Evolutionary conservation across 73 alveolate species (phyloP).

Genomic region (Stentor coeruleus): DNA sequence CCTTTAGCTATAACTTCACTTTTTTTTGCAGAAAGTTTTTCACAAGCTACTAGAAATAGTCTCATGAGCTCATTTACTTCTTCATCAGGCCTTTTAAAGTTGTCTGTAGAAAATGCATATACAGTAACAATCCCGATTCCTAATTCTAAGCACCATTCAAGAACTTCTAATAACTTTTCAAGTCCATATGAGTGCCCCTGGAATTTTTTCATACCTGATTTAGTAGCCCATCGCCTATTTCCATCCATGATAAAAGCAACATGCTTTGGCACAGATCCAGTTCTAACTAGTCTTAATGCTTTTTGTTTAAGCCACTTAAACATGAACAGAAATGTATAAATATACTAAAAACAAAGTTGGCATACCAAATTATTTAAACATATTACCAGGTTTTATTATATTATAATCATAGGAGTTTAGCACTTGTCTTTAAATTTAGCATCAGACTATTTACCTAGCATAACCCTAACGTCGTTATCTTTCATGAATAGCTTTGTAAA

Average conservation of each 20-base stretch:
- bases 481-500: too few relatives aligned
- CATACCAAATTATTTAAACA: too few relatives aligned
- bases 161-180: conserved; percentile 23
- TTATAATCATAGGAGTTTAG: too few relatives aligned
- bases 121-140: conserved; percentile 39
- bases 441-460: too few relatives aligned
- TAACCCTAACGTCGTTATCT: too few relatives aligned
- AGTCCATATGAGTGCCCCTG: conserved; percentile 39
- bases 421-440: too few relatives aligned
- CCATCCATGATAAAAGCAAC: conserved; percentile 46
- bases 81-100: conserved; percentile 31
- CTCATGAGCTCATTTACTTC: conserved; percentile 40
- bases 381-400: too few relatives aligned
- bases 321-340: too few relatives aligned
- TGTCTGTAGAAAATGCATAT: conserved; percentile 39
- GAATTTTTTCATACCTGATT: conserved; percentile 26
- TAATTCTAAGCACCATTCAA: conserved; percentile 39
- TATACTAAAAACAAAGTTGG: too few relatives aligned
- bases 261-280: conserved; percentile 38
- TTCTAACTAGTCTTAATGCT: background rate
- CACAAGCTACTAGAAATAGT: background rate
- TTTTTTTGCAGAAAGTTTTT: background rate
- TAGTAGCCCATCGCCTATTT: conserved; percentile 32
- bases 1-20: conserved; percentile 3
- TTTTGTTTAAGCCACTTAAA: too few relatives aligned